Percentiles rank a stretch among this genome's conserved stretches.
Evolutionary conservation across 1,284 basidiomycete species (phyloP).

Genomic region (Kalmanozyma brasiliensis): DNA sequence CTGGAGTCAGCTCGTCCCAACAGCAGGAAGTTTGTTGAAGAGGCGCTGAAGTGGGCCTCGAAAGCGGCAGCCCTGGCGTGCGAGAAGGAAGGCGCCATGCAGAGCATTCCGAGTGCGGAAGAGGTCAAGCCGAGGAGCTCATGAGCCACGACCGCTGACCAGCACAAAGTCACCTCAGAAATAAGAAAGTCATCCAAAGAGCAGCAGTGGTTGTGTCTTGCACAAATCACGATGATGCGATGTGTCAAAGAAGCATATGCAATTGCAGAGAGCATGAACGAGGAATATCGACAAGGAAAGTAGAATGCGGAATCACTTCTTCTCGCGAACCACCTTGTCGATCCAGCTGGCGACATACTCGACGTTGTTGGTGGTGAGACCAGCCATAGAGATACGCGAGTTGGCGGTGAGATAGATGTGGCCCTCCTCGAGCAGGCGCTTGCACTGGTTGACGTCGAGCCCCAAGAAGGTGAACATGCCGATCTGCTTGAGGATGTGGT

Average conservation of each 20-base stretch:
- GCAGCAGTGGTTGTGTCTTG: too few relatives aligned
- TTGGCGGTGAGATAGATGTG: slow-evolving; percentile 90
- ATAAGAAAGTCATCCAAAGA: too few relatives aligned
- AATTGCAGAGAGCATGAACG: too few relatives aligned
- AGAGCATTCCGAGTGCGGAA: slow-evolving; percentile 56
- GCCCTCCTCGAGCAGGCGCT: slow-evolving; percentile 78
- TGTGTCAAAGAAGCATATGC: slow-evolving; percentile 3
- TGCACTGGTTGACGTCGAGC: slow-evolving; percentile 73
- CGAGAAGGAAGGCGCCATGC: slow-evolving; percentile 64
- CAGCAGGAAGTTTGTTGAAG: slow-evolving; percentile 15
- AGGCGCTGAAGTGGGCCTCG: slow-evolving; percentile 46
- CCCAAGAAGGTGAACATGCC: slow-evolving; percentile 67
- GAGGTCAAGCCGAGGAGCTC: slow-evolving; percentile 45
- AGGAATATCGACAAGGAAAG: not conserved
- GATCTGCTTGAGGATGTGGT: slow-evolving; percentile 72
- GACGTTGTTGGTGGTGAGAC: slow-evolving; percentile 81
- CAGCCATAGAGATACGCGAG: slow-evolving; percentile 89
- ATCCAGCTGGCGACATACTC: slow-evolving; percentile 65
- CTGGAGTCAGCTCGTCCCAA: slow-evolving; percentile 15
- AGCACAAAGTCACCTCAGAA: not conserved
- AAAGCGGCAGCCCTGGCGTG: slow-evolving; percentile 63
- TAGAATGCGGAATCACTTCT: slow-evolving; percentile 24
- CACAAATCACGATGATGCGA: too few relatives aligned
- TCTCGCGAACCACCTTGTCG: slow-evolving; percentile 62
- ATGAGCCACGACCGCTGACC: not conserved